A percentile compares a stretch with the other conserved stretches of the same genome.
These are phyloP conservation scores for Tuber borchii DNA, from an alignment of 495 filamentous ascomycete genomes.

Conservation along the genomic window DNA sequence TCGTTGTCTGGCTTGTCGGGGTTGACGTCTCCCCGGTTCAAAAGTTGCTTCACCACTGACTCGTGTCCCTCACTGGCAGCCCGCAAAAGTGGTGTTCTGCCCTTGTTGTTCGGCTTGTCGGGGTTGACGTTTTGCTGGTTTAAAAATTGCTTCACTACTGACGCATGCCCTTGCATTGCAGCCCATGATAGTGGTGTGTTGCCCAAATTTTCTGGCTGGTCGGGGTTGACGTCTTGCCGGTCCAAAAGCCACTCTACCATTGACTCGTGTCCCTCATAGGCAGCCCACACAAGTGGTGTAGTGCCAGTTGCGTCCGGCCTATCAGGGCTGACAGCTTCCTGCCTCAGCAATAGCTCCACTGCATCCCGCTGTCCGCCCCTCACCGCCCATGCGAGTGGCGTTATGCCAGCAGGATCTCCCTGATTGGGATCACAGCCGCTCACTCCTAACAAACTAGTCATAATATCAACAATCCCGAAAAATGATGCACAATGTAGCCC, in stretches of 20 bases:
- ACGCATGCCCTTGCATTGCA: no score
- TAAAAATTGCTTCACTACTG: no score
- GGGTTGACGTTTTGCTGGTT: slow-evolving; percentile 31
- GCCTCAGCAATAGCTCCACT: no score
- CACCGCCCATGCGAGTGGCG: not conserved
- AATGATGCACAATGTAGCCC: not conserved
- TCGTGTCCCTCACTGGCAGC: slow-evolving; percentile 40
- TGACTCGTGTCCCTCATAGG: not conserved
- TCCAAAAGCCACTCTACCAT: slow-evolving; percentile 24
- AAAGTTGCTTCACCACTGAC: slow-evolving; percentile 38
- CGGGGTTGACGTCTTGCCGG: not conserved
- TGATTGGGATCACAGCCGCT: not conserved
- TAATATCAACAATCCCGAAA: not conserved
- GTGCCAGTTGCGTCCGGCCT: no score
- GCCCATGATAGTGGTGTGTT: no score
- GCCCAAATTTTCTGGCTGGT: no score
- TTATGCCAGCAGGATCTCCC: not conserved
- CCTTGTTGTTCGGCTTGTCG: slow-evolving; percentile 8
- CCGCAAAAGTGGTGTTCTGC: slow-evolving; percentile 32
- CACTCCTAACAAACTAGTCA: not conserved
- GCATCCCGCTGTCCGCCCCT: no score
- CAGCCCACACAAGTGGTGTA: no score
- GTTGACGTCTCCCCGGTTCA: slow-evolving; percentile 9
- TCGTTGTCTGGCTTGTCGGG: slow-evolving; percentile 12
- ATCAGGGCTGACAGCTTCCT: no score